These are phyloP conservation scores for Fusarium algeriense DNA, from an alignment of 2,329 filamentous ascomycete species.

Conservation along the genomic window DNA sequence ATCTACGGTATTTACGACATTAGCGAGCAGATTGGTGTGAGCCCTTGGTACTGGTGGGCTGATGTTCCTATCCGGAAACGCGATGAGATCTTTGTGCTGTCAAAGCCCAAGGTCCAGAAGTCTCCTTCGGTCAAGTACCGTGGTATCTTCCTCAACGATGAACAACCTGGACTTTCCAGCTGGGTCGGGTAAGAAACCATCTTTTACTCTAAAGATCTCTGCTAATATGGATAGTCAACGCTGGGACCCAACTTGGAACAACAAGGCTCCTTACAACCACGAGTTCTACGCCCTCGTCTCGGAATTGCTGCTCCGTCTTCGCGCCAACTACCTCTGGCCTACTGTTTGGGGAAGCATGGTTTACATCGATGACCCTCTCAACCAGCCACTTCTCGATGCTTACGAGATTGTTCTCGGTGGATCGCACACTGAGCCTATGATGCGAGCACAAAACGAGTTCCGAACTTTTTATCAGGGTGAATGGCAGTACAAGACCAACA, in stretches of 20 bases:
- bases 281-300: slow-evolving; percentile 77
- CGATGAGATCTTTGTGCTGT: slow-evolving; percentile 61
- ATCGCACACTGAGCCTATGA: slow-evolving; percentile 80
- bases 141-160: slow-evolving; percentile 72
- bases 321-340: slow-evolving; percentile 83
- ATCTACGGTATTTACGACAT: slow-evolving; percentile 72
- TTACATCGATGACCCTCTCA: slow-evolving; percentile 76
- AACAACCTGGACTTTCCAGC: slow-evolving; percentile 59
- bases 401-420: slow-evolving; percentile 80
- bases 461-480: slow-evolving; percentile 66
- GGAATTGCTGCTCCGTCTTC: slow-evolving; percentile 75
- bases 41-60: slow-evolving; percentile 69
- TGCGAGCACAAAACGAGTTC: slow-evolving; percentile 70
- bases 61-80: slow-evolving; percentile 65
- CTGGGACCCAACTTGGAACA: slow-evolving; percentile 53
- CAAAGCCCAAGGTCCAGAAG: slow-evolving; percentile 49
- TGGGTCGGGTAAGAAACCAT: slow-evolving; percentile 56
- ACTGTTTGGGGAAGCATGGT: slow-evolving; percentile 79
- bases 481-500: slow-evolving; percentile 79
- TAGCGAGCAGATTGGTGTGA: slow-evolving; percentile 70
- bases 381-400: slow-evolving; percentile 77
- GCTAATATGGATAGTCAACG: slow-evolving; percentile 49
- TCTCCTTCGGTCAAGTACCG: slow-evolving; percentile 70
- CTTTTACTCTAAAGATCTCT: fast-evolving
- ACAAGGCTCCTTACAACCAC: slow-evolving; percentile 68